Evolutionary conservation across 306 rosid genomes (phyloP).

Genomic region (Rosa rugosa): DNA sequence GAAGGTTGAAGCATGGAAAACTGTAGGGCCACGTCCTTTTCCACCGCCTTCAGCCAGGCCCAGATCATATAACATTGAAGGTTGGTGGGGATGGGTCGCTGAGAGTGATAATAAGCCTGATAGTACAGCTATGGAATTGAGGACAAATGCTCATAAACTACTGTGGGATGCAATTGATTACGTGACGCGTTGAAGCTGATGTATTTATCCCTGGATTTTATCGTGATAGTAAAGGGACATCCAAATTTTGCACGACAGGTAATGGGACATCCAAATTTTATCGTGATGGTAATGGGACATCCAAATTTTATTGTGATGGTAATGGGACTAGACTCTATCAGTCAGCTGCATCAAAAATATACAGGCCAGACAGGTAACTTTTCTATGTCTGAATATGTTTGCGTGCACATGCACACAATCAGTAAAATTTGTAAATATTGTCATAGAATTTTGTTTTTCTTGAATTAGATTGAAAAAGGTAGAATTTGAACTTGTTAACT

Average conservation of each 20-base stretch:
- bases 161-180: slow-evolving; percentile 97
- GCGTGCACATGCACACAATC: too few species aligned
- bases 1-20: slow-evolving; percentile 74
- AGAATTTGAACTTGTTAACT: neutral
- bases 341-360: slow-evolving; percentile 81
- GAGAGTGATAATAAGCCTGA: slow-evolving; percentile 97
- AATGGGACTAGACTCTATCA: slow-evolving; percentile 60
- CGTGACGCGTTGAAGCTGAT: slow-evolving; percentile 75
- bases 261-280: slow-evolving; percentile 54
- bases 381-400: slow-evolving; percentile 3
- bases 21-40: slow-evolving; percentile 89
- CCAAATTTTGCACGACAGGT: slow-evolving; percentile 89
- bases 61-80: slow-evolving; percentile 87
- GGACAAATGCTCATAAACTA: slow-evolving; percentile 94
- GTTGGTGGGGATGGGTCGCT: slow-evolving; percentile 99
- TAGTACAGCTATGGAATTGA: slow-evolving; percentile 86
- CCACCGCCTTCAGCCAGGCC: slow-evolving; percentile 98
- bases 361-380: slow-evolving; percentile 75
- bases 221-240: slow-evolving; percentile 88
- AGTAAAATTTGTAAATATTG: neutral
- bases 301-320: too few species aligned
- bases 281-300: slow-evolving; percentile 22
- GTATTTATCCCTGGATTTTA: slow-evolving; percentile 86
- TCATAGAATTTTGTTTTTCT: neutral
- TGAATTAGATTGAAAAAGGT: neutral